These are phyloP conservation scores for Theobroma cacao DNA, from an alignment of 345 rosid genomes.

Conservation along the genomic window DNA sequence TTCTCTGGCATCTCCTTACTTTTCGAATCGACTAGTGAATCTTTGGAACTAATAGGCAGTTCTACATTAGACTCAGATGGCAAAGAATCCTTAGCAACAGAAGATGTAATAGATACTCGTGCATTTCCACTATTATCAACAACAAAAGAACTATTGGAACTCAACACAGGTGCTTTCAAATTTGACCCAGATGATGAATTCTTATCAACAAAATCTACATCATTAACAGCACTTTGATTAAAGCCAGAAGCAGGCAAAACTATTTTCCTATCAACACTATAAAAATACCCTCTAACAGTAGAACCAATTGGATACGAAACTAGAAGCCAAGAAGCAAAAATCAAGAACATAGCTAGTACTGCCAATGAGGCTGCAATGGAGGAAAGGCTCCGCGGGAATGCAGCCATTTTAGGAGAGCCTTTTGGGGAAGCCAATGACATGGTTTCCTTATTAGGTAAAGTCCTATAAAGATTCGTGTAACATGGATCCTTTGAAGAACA, in stretches of 20 bases:
- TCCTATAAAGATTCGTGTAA: neutral
- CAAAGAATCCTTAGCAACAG: slow-evolving; percentile 17
- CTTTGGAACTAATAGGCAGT: slow-evolving; percentile 13
- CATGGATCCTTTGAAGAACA: neutral
- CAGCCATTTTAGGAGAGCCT: slow-evolving; percentile 32
- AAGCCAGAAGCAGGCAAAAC: slow-evolving; percentile 23
- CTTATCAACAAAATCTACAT: slow-evolving; percentile 18
- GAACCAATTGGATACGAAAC: slow-evolving; percentile 59
- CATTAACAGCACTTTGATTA: slow-evolving; percentile 14
- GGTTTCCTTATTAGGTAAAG: slow-evolving; percentile 20
- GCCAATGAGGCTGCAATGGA: slow-evolving; percentile 54
- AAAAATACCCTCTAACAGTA: slow-evolving; percentile 53
- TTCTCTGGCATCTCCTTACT: neutral
- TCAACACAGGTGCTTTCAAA: slow-evolving; percentile 3
- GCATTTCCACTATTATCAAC: neutral
- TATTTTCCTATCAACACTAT: slow-evolving; percentile 43
- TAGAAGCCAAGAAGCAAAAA: slow-evolving; percentile 63
- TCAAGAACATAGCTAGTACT: slow-evolving; percentile 61
- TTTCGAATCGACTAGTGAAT: slow-evolving; percentile 1
- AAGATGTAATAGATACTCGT: slow-evolving; percentile 2
- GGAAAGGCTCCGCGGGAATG: slow-evolving; percentile 56
- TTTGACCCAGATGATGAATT: slow-evolving; percentile 26
- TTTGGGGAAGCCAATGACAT: slow-evolving; percentile 60
- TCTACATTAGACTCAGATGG: slow-evolving; percentile 13
- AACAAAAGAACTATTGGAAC: neutral